These are phyloP conservation scores for Bipolaris victoriae DNA, from an alignment of 2,329 filamentous ascomycete genomes.

Conservation along the genomic window DNA sequence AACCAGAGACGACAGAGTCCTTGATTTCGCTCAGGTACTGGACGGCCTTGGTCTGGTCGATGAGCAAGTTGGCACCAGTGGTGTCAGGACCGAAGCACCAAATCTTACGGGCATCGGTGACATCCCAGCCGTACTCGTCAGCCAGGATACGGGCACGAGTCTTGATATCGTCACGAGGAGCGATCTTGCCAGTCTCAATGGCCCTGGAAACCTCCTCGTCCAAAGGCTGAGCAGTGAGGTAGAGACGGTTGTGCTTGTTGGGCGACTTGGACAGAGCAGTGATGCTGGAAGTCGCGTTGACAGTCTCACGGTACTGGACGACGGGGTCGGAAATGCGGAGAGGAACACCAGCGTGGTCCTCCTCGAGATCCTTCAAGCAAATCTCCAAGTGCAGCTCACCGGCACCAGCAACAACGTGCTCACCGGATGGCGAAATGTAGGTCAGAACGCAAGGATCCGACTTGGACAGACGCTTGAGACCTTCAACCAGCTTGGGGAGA, in stretches of 20 bases:
- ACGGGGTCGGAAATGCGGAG: constrained; percentile 98
- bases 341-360: constrained; percentile 98
- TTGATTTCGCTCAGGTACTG: constrained; percentile 99
- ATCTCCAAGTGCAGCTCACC: constrained; percentile 99
- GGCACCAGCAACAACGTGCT: constrained; percentile 98
- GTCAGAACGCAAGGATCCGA: constrained; percentile 98
- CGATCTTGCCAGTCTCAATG: constrained; percentile 92
- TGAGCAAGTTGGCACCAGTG: constrained; percentile 94
- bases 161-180: constrained; percentile 98
- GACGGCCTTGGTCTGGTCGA: constrained; percentile 99
- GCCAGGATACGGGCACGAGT: constrained; percentile 92
- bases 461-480: constrained; percentile 99
- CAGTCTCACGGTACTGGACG: constrained; percentile 98
- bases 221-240: constrained; percentile 90
- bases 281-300: constrained; percentile 82
- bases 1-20: constrained; percentile 98
- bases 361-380: constrained; percentile 99
- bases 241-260: constrained; percentile 99
- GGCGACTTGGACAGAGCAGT: constrained; percentile 98
- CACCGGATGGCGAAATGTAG: constrained; percentile 86
- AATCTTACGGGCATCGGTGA: constrained; percentile 99
- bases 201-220: constrained; percentile 88
- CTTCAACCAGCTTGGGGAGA: constrained; percentile 99
- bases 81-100: constrained; percentile 99
- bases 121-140: constrained; percentile 98